Percentiles rank a stretch among this genome's conserved stretches.
Conservation (phyloP, 73 alveolate species). For the Tetrahymena malaccensis region DNA sequence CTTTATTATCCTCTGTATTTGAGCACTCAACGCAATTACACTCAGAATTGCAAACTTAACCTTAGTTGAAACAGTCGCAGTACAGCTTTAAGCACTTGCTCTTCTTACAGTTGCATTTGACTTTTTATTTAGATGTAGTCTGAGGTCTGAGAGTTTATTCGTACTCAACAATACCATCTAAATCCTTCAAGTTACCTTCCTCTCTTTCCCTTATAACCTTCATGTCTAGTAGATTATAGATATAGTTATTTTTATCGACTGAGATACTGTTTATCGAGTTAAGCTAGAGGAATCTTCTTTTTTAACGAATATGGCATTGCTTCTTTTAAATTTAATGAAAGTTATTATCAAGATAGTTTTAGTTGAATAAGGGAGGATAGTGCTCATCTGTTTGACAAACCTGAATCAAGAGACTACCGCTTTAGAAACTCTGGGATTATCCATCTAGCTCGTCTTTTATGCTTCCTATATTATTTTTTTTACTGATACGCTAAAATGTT, state of each 20-base stretch:
- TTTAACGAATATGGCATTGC: background rate
- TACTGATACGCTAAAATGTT: background rate
- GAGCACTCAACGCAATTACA: constrained; percentile 90
- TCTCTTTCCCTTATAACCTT: background rate
- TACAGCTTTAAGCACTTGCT: constrained; percentile 82
- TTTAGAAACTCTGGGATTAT: background rate
- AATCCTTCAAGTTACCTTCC: background rate
- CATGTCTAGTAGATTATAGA: background rate
- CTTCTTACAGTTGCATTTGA: constrained; percentile 74
- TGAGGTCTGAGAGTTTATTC: background rate
- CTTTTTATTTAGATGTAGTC: background rate
- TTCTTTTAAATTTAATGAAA: background rate
- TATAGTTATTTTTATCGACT: background rate
- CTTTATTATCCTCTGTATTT: constrained; percentile 69
- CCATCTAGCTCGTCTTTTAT: background rate
- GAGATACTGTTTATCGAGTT: background rate
- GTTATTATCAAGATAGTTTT: background rate
- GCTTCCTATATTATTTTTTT: background rate
- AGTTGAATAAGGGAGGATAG: background rate
- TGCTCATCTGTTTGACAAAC: background rate
- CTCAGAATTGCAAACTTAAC: constrained; percentile 47
- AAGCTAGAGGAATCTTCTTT: background rate
- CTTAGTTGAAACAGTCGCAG: constrained; percentile 88
- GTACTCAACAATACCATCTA: background rate
- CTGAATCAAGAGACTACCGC: background rate